A percentile compares a stretch with the other conserved stretches of the same genome.
These are phyloP conservation scores for Penicillium sp. DNA, from an alignment of 2,329 filamentous ascomycete genomes.

Conservation along the genomic window DNA sequence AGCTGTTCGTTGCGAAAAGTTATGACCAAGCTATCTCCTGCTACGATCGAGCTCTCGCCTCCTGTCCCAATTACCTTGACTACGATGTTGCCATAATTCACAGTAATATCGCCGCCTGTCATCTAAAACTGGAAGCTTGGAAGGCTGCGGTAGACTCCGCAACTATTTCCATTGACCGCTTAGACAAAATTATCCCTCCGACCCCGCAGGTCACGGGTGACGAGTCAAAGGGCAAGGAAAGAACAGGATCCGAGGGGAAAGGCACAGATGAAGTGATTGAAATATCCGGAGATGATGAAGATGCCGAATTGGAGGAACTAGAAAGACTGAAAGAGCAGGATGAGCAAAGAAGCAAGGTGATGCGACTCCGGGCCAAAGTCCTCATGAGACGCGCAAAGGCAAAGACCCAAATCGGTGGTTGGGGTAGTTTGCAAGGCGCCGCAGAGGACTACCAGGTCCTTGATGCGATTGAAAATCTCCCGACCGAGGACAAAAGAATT, in stretches of 20 bases:
- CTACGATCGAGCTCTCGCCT: conserved; percentile 76
- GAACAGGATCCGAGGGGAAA: conserved; percentile 7
- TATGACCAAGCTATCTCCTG: conserved; percentile 76
- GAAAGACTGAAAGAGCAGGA: conserved; percentile 46
- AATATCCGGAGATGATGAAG: conserved; percentile 45
- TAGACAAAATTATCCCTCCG: conserved; percentile 62
- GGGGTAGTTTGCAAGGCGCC: conserved; percentile 76
- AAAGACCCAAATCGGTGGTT: conserved; percentile 68
- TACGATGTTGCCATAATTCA: conserved; percentile 84
- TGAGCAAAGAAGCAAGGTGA: conserved; percentile 61
- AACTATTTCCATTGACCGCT: conserved; percentile 66
- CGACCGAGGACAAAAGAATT: conserved; percentile 63
- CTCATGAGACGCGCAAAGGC: conserved; percentile 76
- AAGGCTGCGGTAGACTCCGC: conserved; percentile 75
- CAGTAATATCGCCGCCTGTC: conserved; percentile 86
- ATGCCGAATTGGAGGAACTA: conserved; percentile 44
- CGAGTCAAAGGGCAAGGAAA: conserved; percentile 18
- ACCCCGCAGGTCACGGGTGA: conserved; percentile 28
- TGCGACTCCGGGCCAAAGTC: conserved; percentile 77
- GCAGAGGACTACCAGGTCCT: conserved; percentile 76
- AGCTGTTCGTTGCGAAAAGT: conserved; percentile 69
- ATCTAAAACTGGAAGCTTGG: conserved; percentile 82
- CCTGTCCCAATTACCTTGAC: conserved; percentile 79
- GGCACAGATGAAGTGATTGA: conserved; percentile 47
- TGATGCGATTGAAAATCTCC: conserved; percentile 59